Evolutionary conservation across 352 stramenopile genomes (phyloP).

Genomic region (Phytophthora pluvialis): DNA sequence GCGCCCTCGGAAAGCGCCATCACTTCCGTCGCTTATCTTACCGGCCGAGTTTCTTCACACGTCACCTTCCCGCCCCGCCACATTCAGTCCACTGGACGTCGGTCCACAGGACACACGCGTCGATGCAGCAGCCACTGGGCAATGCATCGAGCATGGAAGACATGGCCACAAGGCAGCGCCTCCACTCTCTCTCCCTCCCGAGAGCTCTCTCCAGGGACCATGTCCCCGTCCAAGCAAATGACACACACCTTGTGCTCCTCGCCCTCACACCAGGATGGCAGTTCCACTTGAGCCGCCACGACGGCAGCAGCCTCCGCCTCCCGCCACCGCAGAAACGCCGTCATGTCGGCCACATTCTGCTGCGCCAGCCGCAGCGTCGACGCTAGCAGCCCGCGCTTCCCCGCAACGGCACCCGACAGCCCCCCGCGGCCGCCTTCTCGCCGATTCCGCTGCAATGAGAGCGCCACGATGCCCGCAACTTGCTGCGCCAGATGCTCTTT

Average conservation of each 20-base stretch:
- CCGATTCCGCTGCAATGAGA: slow-evolving; percentile 29
- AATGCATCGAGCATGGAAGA: slow-evolving; percentile 49
- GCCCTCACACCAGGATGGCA: not conserved
- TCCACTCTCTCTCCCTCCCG: slow-evolving; percentile 8
- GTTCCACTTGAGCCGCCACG: not conserved
- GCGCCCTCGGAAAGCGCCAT: not conserved
- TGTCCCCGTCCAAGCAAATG: slow-evolving; percentile 40
- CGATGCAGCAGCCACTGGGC: slow-evolving; percentile 39
- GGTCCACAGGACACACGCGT: slow-evolving; percentile 45
- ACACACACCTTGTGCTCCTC: slow-evolving; percentile 29
- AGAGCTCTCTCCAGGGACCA: not conserved
- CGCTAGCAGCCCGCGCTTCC: slow-evolving; percentile 24
- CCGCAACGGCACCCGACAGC: not conserved
- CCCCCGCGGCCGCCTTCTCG: not conserved
- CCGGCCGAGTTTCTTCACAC: no score
- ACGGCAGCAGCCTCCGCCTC: slow-evolving; percentile 6
- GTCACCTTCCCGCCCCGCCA: no score
- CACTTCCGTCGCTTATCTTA: no score
- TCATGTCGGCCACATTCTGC: slow-evolving; percentile 39
- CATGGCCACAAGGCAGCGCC: slow-evolving; percentile 46
- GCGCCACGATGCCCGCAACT: slow-evolving; percentile 35
- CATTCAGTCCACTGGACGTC: slow-evolving; percentile 28
- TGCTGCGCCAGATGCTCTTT: slow-evolving; percentile 27
- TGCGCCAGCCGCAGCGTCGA: slow-evolving; percentile 37
- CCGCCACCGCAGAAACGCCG: slow-evolving; percentile 22